Evolutionary conservation across 495 filamentous ascomycete species (phyloP).

Genomic region (Pseudevernia furfuracea): DNA sequence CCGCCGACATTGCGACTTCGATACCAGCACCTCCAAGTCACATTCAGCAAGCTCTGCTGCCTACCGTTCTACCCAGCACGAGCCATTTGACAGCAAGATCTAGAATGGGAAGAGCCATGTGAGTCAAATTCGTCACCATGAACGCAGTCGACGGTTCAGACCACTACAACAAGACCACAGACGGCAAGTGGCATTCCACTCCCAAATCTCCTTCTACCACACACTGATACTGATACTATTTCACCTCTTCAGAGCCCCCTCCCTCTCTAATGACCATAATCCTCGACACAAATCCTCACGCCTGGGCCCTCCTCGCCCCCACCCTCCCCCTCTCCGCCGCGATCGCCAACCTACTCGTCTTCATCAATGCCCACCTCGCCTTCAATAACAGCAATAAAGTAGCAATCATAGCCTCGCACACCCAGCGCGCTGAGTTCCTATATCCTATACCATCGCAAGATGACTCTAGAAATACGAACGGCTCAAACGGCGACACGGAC

Average conservation of each 20-base stretch:
- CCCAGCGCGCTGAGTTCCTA: conserved; percentile 75
- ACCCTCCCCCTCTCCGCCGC: conserved; percentile 77
- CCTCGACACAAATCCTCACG: conserved; percentile 92
- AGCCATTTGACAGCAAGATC: background rate
- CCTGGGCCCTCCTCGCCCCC: conserved; percentile 73
- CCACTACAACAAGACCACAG: conserved; percentile 59
- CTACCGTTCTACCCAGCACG: too few relatives aligned
- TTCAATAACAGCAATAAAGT: conserved; percentile 89
- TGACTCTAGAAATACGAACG: conserved; percentile 19
- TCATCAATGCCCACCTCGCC: conserved; percentile 91
- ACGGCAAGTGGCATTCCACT: conserved; percentile 34
- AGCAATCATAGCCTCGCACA: conserved; percentile 84
- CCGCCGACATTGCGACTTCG: background rate
- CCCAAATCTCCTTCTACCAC: background rate
- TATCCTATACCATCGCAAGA: conserved; percentile 53
- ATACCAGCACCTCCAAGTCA: background rate
- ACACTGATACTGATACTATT: conserved; percentile 12
- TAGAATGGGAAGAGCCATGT: background rate
- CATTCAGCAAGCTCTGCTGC: background rate
- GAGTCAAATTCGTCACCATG: conserved; percentile 41
- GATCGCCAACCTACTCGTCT: conserved; percentile 85
- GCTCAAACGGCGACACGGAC: conserved; percentile 33
- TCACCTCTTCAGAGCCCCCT: conserved; percentile 47
- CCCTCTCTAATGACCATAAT: conserved; percentile 87
- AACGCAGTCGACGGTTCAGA: conserved; percentile 84